phyloP scores from a whole-genome alignment of 2,329 filamentous ascomycete genomes.

The Fonsecaea monophora region DNA sequence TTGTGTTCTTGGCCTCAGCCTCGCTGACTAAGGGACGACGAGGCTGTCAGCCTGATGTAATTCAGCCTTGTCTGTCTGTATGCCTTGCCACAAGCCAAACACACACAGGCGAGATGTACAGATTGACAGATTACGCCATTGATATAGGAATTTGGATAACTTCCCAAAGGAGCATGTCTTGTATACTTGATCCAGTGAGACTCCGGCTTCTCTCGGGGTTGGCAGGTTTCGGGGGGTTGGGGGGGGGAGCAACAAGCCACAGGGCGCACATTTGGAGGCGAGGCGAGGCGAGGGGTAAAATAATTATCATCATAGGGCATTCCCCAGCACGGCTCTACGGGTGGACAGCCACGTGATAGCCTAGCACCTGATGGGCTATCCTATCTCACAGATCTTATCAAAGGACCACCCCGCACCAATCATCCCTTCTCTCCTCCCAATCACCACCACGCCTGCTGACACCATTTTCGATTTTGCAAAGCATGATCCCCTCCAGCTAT shows the following conservation, averaged over 20 bases:
- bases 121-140: background rate
- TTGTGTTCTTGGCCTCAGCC: background rate
- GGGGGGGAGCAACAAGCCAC: background rate
- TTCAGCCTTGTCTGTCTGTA: background rate
- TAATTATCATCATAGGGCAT: too few species aligned
- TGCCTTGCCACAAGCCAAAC: too few species aligned
- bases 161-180: background rate
- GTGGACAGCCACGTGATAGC: too few species aligned
- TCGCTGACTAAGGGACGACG: background rate
- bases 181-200: background rate
- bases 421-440: background rate
- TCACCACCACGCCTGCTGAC: background rate
- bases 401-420: constrained; percentile 5
- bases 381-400: constrained; percentile 5
- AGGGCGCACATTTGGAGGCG: background rate
- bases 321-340: too few species aligned
- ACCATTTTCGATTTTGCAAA: background rate
- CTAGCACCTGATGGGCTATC: too few species aligned
- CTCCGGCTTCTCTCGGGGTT: background rate
- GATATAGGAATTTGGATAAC: background rate
- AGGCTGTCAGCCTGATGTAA: background rate
- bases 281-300: background rate
- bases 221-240: background rate
- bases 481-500: background rate
- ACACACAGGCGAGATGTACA: background rate